Conservation (phyloP, 2,329 filamentous ascomycete species). For the Aureobasidium sp. region DNA sequence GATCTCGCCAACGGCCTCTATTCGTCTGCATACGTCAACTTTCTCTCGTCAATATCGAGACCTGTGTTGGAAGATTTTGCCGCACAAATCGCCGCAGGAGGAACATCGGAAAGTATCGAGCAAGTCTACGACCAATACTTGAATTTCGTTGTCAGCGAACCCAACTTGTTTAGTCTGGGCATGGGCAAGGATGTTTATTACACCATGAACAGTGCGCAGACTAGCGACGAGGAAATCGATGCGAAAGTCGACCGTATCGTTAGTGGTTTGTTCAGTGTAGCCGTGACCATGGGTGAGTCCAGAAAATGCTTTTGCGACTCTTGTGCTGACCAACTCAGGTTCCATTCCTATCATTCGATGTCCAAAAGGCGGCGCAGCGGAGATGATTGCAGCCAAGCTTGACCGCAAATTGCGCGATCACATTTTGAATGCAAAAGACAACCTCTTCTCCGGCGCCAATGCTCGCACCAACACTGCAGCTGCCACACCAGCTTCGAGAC, state of each 20-base stretch:
- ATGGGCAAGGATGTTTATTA: conserved; percentile 92
- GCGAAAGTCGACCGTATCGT: conserved; percentile 83
- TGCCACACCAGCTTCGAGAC: conserved; percentile 64
- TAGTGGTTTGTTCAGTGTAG: conserved; percentile 92
- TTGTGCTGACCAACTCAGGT: conserved; percentile 31
- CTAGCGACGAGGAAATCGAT: conserved; percentile 84
- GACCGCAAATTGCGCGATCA: conserved; percentile 95
- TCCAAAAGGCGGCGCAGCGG: conserved; percentile 84
- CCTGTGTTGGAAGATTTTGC: conserved; percentile 93
- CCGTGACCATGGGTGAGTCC: conserved; percentile 87
- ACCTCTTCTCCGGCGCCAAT: conserved; percentile 69
- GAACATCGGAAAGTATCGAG: conserved; percentile 80
- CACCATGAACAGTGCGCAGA: conserved; percentile 89
- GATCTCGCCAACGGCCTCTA: conserved; percentile 86
- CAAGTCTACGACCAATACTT: conserved; percentile 95
- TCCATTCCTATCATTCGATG: conserved; percentile 93
- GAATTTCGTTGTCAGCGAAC: conserved; percentile 94
- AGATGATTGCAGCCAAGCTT: conserved; percentile 88
- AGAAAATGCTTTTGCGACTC: neutral
- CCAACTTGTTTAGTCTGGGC: conserved; percentile 88
- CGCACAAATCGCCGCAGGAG: conserved; percentile 71
- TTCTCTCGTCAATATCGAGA: conserved; percentile 85
- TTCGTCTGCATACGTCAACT: conserved; percentile 91
- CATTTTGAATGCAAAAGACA: conserved; percentile 95
- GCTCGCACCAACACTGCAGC: conserved; percentile 52